These are phyloP conservation scores for Tricladium varicosporioides DNA, from an alignment of 2,329 filamentous ascomycete species.

Conservation along the genomic window DNA sequence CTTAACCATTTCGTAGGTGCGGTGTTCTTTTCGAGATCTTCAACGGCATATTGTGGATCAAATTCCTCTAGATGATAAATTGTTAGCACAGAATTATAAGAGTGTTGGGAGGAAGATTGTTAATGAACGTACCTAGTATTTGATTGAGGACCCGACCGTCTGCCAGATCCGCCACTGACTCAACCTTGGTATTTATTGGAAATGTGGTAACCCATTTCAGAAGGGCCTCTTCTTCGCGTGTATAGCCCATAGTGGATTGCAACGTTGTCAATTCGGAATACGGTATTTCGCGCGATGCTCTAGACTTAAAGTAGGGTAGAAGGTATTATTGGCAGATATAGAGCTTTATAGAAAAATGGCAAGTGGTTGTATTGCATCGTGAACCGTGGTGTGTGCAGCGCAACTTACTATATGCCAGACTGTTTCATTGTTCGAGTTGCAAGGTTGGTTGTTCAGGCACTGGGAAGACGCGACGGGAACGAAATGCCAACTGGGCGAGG, in stretches of 20 bases:
- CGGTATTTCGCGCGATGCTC: too few relatives aligned
- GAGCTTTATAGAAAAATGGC: neutral
- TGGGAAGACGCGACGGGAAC: conserved; percentile 1
- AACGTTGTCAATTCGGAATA: neutral
- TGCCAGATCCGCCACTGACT: conserved; percentile 33
- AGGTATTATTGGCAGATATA: neutral
- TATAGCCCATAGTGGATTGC: conserved; percentile 17
- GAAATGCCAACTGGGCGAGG: neutral
- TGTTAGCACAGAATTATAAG: conserved; percentile 16
- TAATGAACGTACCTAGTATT: conserved; percentile 41
- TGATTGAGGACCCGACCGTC: conserved; percentile 35
- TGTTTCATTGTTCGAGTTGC: conserved; percentile 5
- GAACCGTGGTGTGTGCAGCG: neutral
- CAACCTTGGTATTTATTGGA: conserved; percentile 29
- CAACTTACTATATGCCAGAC: conserved; percentile 2
- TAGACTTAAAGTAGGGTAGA: neutral
- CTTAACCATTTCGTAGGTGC: conserved; percentile 32
- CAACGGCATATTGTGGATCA: conserved; percentile 54
- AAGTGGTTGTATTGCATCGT: conserved; percentile 8
- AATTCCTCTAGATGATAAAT: conserved; percentile 55
- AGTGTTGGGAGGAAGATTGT: neutral
- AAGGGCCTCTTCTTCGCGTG: conserved; percentile 52
- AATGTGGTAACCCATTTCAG: conserved; percentile 50
- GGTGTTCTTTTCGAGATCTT: conserved; percentile 49
- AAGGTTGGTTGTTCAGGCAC: conserved; percentile 3